These are phyloP conservation scores for Volvox carteri DNA, from an alignment of 163 green algal species.

Conservation along the genomic window DNA sequence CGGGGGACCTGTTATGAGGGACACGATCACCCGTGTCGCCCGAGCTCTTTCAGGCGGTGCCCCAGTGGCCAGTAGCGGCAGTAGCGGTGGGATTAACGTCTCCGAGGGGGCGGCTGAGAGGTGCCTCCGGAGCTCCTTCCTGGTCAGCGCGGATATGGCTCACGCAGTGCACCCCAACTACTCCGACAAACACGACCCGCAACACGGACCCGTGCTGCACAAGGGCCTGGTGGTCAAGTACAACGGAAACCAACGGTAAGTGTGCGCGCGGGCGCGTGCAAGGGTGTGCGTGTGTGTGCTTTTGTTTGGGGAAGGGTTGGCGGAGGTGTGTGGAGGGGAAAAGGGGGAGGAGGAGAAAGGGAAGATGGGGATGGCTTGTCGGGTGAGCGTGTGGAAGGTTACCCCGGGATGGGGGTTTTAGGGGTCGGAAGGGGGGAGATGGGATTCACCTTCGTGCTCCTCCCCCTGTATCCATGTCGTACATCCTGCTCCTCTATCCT, in stretches of 20 bases:
- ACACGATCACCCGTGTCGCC: constrained; percentile 88
- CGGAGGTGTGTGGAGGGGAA: too few relatives aligned
- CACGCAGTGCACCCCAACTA: constrained; percentile 96
- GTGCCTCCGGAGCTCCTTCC: constrained; percentile 74
- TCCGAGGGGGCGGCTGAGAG: constrained; percentile 78
- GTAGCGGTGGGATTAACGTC: too few relatives aligned
- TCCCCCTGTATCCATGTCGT: too few relatives aligned
- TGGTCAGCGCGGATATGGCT: constrained; percentile 96
- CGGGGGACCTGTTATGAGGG: constrained; percentile 87
- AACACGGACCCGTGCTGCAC: constrained; percentile 81
- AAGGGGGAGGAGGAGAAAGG: too few relatives aligned
- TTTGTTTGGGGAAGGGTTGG: too few relatives aligned
- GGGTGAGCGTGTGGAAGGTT: too few relatives aligned
- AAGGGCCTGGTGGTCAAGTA: constrained; percentile 95
- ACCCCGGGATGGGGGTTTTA: too few relatives aligned
- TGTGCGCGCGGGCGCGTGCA: background rate
- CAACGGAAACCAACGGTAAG: constrained; percentile 93
- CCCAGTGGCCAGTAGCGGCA: too few relatives aligned
- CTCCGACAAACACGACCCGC: constrained; percentile 79
- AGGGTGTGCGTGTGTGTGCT: background rate
- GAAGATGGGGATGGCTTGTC: too few relatives aligned
- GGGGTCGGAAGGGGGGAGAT: too few relatives aligned
- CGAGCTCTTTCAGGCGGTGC: constrained; percentile 62
- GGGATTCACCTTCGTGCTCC: too few relatives aligned
- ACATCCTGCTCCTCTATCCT: too few relatives aligned